These are phyloP conservation scores for Drechslerella dactyloides DNA, from an alignment of 2,329 filamentous ascomycete species.

Conservation along the genomic window DNA sequence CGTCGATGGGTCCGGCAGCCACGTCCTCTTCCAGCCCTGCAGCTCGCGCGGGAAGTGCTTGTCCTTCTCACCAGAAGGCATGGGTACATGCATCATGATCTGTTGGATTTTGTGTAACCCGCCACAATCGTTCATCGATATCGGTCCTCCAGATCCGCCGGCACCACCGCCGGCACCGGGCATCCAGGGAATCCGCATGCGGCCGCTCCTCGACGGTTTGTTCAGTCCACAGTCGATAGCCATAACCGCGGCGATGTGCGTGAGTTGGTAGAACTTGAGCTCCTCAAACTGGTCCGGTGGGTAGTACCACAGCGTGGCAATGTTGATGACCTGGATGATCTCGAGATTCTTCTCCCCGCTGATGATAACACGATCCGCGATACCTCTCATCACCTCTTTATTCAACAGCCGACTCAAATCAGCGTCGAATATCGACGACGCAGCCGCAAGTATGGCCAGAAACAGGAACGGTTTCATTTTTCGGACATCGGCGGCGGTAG, in stretches of 20 bases:
- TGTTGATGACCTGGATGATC: conserved; percentile 53
- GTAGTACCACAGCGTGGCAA: conserved; percentile 54
- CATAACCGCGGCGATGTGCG: conserved; percentile 54
- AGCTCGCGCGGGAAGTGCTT: conserved; percentile 29
- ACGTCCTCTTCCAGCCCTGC: conserved; percentile 32
- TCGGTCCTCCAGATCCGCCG: not conserved
- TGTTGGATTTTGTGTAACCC: conserved; percentile 38
- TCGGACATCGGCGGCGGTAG: conserved; percentile 52
- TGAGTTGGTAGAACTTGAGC: conserved; percentile 55
- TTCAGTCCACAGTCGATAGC: conserved; percentile 54
- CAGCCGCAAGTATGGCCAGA: conserved; percentile 54
- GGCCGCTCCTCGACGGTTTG: conserved; percentile 33
- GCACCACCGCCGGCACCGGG: conserved; percentile 1
- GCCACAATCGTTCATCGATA: conserved; percentile 9
- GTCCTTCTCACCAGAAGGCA: conserved; percentile 19
- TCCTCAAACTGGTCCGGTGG: conserved; percentile 54
- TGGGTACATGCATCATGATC: conserved; percentile 13
- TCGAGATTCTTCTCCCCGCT: conserved; percentile 55
- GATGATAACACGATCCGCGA: conserved; percentile 54
- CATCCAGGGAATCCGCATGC: conserved; percentile 27
- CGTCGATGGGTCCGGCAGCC: conserved; percentile 52
- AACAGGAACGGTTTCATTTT: conserved; percentile 54
- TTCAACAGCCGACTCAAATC: conserved; percentile 52
- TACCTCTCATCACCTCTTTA: conserved; percentile 52
- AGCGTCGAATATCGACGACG: conserved; percentile 52